Base-by-base conservation (phyloP, 768 basidiomycete genomes). In the Kwoniella heveanensis region DNA sequence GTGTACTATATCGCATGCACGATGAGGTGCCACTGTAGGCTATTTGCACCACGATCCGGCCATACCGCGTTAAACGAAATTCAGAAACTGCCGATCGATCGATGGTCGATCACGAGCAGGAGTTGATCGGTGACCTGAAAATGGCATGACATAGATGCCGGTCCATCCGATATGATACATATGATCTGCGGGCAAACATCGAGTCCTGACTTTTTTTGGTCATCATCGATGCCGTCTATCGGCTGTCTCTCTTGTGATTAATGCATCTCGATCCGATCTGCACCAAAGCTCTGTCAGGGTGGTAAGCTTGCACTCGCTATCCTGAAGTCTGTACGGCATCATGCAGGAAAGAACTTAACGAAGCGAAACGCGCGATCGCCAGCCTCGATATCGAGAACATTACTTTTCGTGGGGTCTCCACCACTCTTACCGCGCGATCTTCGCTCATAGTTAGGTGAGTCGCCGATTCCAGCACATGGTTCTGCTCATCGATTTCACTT, bases 81-180 rank as follows among this genome's bases (percentile, higher is more conserved):
- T 36, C 32, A 7, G 32, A 7, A 36, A 13, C 32, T 17, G 39
- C 39, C 39, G 39, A 44, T 44, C 39, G 39, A 44, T 44, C 39
- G 39, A 44, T 44, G 9, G 39, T 44, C 39, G 39, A 44, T 44
- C 9, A 44, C 39, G 39, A 44, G 9, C 39, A 44, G 13, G 13
- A 32, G 5, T 5, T 44, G 39, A 44, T 44, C 39, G 39, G 39
- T 44, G 39, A n/a, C n/a, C n/a, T n/a, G n/a, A n/a, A n/a, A n/a
- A n/a, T n/a, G n/a, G n/a, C n/a, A n/a, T n/a, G n/a, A 44, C 39
- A 44, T 44, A 44, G 39, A 44, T 44, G 39, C 39, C 39, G 39
- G 8, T 44, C 39, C 17, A 17, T 44, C 32, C 32, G 32, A 32
- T 32, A 6, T 6, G 32, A 32, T 13, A 32, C n/a, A n/a, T n/a